Evolutionary conservation across 2,329 filamentous ascomycete genomes (phyloP).

Genomic region (Pseudogymnoascus sp.): DNA sequence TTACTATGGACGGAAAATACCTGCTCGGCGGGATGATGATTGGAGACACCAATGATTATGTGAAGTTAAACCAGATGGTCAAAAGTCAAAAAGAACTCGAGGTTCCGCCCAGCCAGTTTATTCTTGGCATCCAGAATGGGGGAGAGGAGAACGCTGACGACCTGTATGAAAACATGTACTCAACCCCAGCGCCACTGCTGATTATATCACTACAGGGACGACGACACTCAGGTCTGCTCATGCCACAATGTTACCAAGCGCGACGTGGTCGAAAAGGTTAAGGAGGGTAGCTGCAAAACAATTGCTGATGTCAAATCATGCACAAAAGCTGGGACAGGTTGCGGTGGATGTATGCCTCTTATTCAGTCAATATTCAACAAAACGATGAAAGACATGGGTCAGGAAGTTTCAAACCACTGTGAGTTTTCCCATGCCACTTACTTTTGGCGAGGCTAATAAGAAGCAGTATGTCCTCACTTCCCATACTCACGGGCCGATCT

Average conservation of each 20-base stretch:
- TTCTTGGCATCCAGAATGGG: conserved; percentile 67
- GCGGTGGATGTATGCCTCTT: conserved; percentile 82
- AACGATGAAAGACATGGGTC: conserved; percentile 75
- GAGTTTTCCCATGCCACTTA: conserved; percentile 24
- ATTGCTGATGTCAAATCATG: conserved; percentile 78
- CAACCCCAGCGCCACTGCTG: background rate
- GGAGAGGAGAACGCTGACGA: conserved; percentile 71
- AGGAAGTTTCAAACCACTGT: conserved; percentile 73
- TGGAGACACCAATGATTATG: conserved; percentile 81
- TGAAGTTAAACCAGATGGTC: conserved; percentile 81
- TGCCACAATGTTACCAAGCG: conserved; percentile 90
- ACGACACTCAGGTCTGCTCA: conserved; percentile 84
- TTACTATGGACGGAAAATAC: conserved; percentile 83
- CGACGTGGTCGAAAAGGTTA: conserved; percentile 64
- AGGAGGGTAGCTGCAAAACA: conserved; percentile 72
- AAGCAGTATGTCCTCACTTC: conserved; percentile 67
- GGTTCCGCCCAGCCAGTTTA: conserved; percentile 71
- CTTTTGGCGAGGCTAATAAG: background rate
- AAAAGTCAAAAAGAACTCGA: conserved; percentile 76
- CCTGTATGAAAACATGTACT: conserved; percentile 21
- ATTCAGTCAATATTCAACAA: conserved; percentile 86
- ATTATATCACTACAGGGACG: conserved; percentile 35
- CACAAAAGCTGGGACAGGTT: conserved; percentile 87
- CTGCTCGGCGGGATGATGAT: conserved; percentile 97
- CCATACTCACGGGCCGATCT: conserved; percentile 75